Evolutionary conservation across 1,284 basidiomycete genomes (phyloP).

Genomic region (Phaffia rhodozyma): DNA sequence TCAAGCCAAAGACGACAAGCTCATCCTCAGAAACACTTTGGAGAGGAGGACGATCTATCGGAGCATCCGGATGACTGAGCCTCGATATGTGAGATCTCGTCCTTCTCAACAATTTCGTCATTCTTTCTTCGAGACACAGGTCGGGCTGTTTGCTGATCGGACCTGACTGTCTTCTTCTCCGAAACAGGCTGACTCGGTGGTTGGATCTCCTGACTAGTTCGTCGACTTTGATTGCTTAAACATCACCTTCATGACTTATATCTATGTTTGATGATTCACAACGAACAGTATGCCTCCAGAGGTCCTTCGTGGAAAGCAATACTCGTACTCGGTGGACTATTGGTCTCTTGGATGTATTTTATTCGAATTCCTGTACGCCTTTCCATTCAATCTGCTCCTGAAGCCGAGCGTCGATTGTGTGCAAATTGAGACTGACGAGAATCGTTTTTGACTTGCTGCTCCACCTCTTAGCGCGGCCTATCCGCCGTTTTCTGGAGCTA

Average conservation of each 20-base stretch:
- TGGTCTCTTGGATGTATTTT: constrained; percentile 98
- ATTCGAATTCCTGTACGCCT: constrained; percentile 76
- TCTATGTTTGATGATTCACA: neutral
- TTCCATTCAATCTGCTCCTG: constrained; percentile 18
- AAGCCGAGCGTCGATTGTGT: neutral
- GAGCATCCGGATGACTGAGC: constrained; percentile 78
- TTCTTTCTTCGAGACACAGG: neutral
- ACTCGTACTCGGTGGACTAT: constrained; percentile 91
- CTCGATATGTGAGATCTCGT: constrained; percentile 51
- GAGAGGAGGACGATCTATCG: constrained; percentile 93
- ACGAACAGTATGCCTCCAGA: constrained; percentile 44
- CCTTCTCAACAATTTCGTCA: neutral
- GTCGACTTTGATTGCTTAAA: constrained; percentile 25
- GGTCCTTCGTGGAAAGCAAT: constrained; percentile 86
- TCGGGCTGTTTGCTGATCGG: neutral
- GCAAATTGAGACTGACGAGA: neutral
- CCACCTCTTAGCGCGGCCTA: constrained; percentile 46
- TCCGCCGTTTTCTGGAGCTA: constrained; percentile 92
- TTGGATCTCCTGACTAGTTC: constrained; percentile 89
- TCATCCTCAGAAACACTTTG: constrained; percentile 83
- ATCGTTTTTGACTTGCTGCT: too few species aligned
- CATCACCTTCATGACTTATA: constrained; percentile 2
- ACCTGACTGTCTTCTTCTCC: neutral
- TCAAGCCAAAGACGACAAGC: constrained; percentile 85
- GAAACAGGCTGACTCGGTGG: constrained; percentile 78